Conservation (phyloP, 164 flowering plant species). For the Vitis rupestris region DNA sequence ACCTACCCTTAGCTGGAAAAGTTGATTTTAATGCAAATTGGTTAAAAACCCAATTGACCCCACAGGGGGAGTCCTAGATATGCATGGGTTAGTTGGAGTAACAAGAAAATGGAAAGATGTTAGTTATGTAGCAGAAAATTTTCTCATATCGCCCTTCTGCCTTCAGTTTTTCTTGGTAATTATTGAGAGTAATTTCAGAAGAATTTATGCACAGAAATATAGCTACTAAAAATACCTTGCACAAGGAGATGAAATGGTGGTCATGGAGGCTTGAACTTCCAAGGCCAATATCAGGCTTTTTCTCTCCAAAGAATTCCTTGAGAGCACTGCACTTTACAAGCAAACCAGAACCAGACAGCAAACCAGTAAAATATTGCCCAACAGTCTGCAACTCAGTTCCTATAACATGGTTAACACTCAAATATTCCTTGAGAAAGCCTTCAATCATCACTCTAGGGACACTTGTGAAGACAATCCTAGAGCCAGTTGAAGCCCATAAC, state of each 20-base stretch:
- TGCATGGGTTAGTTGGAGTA: background rate
- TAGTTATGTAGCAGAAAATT: too few relatives aligned
- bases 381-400: slow-evolving; percentile 66
- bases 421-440: slow-evolving; percentile 67
- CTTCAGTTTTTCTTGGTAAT: too few relatives aligned
- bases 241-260: slow-evolving; percentile 64
- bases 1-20: too few relatives aligned
- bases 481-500: slow-evolving; percentile 38
- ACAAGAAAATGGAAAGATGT: too few relatives aligned
- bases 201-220: too few relatives aligned
- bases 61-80: too few relatives aligned
- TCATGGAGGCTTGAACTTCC: slow-evolving; percentile 45
- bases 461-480: slow-evolving; percentile 51
- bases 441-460: slow-evolving; percentile 87
- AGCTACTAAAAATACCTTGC: slow-evolving; percentile 47
- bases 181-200: too few relatives aligned
- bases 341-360: slow-evolving; percentile 46
- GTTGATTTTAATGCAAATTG: too few relatives aligned
- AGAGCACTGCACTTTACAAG: slow-evolving; percentile 66
- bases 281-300: slow-evolving; percentile 69
- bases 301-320: slow-evolving; percentile 55
- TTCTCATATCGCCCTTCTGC: too few relatives aligned
- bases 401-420: slow-evolving; percentile 51
- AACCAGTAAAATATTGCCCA: slow-evolving; percentile 58
- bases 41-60: too few relatives aligned